These are phyloP conservation scores for Flaveria bidentis DNA, from an alignment of 129 eudicot species.

Conservation along the genomic window DNA sequence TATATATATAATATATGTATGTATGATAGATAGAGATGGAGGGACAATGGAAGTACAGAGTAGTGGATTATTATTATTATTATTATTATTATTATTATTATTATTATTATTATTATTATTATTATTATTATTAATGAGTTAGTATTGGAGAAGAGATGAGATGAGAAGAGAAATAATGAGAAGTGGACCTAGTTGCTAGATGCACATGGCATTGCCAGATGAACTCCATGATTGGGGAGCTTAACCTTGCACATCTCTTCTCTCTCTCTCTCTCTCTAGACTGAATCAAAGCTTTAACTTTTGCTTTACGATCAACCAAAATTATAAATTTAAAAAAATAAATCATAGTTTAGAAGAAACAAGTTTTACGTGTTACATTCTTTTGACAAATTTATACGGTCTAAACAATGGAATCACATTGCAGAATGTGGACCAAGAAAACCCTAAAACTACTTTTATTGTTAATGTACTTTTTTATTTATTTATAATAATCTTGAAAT, in stretches of 20 bases:
- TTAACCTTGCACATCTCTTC: slow-evolving; percentile 42
- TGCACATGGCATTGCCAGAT: slow-evolving; percentile 91
- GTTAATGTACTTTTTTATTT: no score
- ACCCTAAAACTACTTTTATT: no score
- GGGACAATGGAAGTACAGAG: slow-evolving; percentile 49
- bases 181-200: slow-evolving; percentile 60
- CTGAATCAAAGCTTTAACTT: slow-evolving; percentile 27
- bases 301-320: slow-evolving; percentile 12
- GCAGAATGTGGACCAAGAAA: no score
- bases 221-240: slow-evolving; percentile 60
- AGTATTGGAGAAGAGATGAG: slow-evolving; percentile 36
- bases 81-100: slow-evolving; percentile 27
- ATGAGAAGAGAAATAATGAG: slow-evolving; percentile 48
- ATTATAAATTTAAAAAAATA: background rate
- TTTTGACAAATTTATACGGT: no score
- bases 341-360: background rate
- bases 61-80: slow-evolving; percentile 41
- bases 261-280: slow-evolving; percentile 21
- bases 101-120: slow-evolving; percentile 21
- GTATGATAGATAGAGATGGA: slow-evolving; percentile 13
- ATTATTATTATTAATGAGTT: slow-evolving; percentile 28
- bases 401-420: background rate
- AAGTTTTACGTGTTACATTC: background rate
- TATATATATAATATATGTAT: slow-evolving; percentile 17
- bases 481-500: no score